phyloP scores from a whole-genome alignment of 1,284 basidiomycete genomes.

The Ustilago crameri region DNA sequence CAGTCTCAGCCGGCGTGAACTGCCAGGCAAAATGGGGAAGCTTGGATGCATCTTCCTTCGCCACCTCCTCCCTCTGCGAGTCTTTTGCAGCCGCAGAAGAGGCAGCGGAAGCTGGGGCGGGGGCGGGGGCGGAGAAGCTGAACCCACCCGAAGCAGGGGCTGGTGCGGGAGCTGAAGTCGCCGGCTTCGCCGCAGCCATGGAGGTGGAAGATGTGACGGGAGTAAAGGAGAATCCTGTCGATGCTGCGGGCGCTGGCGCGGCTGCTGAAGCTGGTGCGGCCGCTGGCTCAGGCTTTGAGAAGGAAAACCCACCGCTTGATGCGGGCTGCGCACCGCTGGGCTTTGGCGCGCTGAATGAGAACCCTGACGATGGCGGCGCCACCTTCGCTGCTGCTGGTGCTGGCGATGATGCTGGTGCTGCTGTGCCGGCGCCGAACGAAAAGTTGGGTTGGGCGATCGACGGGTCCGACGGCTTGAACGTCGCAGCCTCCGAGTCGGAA shows the following conservation, averaged over 20 bases:
- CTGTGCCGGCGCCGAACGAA: slow-evolving; percentile 19
- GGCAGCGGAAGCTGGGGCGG: neutral
- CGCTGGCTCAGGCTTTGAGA: slow-evolving; percentile 13
- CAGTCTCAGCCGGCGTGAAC: slow-evolving; percentile 1
- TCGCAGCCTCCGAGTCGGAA: slow-evolving; percentile 34
- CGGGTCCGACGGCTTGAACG: slow-evolving; percentile 12
- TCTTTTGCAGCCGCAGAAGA: neutral
- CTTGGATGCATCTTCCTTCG: slow-evolving; percentile 19
- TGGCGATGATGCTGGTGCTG: neutral
- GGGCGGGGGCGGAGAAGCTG: slow-evolving; percentile 23
- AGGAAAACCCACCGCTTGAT: slow-evolving; percentile 16
- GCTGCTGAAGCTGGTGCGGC: slow-evolving; percentile 9
- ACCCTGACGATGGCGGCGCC: slow-evolving; percentile 22
- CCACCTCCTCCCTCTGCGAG: slow-evolving; percentile 22
- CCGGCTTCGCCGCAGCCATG: neutral
- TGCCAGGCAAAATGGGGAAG: slow-evolving; percentile 38
- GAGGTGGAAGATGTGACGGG: slow-evolving; percentile 13
- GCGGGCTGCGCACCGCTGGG: slow-evolving; percentile 8
- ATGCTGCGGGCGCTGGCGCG: neutral
- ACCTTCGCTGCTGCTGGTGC: slow-evolving; percentile 1
- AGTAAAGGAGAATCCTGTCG: slow-evolving; percentile 28
- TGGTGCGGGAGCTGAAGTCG: slow-evolving; percentile 1
- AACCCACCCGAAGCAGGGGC: slow-evolving; percentile 14
- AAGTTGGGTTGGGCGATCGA: slow-evolving; percentile 27
- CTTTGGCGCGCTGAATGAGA: slow-evolving; percentile 36